phyloP scores from a whole-genome alignment of 768 basidiomycete genomes.

The Hirschioporus abietinus region DNA sequence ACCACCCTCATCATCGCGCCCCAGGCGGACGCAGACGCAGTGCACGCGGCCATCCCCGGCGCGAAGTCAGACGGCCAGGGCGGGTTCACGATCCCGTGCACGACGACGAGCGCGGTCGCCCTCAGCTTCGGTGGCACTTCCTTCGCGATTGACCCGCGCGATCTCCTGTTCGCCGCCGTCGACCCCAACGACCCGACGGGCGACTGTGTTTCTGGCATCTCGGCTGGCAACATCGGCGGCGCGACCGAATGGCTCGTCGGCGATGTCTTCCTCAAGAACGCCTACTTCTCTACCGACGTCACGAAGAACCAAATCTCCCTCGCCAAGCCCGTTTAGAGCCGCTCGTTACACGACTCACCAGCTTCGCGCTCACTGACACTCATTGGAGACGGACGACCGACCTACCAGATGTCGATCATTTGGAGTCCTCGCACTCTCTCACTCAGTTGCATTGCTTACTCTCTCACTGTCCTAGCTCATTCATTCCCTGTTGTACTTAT shows the following conservation, averaged over 20 bases:
- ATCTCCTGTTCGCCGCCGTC: constrained; percentile 56
- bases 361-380: constrained; percentile 1
- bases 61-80: constrained; percentile 43
- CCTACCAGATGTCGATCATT: neutral
- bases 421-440: neutral
- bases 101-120: constrained; percentile 43
- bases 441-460: neutral
- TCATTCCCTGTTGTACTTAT: neutral
- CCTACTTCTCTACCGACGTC: constrained; percentile 63
- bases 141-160: constrained; percentile 62
- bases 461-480: neutral
- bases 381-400: neutral
- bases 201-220: constrained; percentile 67
- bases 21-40: constrained; percentile 42
- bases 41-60: constrained; percentile 55
- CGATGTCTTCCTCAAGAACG: constrained; percentile 76
- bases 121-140: constrained; percentile 52
- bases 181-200: constrained; percentile 47
- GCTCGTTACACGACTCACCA: neutral
- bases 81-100: constrained; percentile 63
- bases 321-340: constrained; percentile 41
- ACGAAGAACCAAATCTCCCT: constrained; percentile 52
- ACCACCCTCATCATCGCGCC: constrained; percentile 45
- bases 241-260: constrained; percentile 68
- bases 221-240: constrained; percentile 53